phyloP scores from a whole-genome alignment of 2,329 filamentous ascomycete species.

The Periconia sp. region DNA sequence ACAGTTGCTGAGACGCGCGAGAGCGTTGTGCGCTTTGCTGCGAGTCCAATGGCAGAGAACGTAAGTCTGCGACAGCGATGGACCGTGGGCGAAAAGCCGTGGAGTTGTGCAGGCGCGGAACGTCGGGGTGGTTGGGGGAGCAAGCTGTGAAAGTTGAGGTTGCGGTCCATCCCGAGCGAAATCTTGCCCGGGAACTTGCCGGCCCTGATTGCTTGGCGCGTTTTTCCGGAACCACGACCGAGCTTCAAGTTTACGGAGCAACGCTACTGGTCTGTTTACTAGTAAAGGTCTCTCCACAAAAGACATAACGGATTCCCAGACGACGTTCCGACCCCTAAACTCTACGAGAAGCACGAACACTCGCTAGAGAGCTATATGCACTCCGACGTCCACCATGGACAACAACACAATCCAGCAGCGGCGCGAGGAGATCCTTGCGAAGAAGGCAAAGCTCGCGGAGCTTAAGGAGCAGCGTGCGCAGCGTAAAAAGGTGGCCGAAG shows the following conservation, averaged over 20 bases:
- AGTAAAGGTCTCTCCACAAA: too few species aligned
- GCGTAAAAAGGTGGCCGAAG: constrained; percentile 74
- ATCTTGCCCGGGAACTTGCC: constrained; percentile 21
- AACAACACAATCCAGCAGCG: constrained; percentile 73
- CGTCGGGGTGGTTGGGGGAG: constrained; percentile 19
- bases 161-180: constrained; percentile 27
- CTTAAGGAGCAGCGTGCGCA: constrained; percentile 91
- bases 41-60: constrained; percentile 39
- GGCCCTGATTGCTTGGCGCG: constrained; percentile 36
- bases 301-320: too few species aligned
- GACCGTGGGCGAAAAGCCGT: constrained; percentile 27
- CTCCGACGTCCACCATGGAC: constrained; percentile 40
- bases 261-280: constrained; percentile 1
- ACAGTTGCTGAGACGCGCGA: constrained; percentile 29
- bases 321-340: too few species aligned
- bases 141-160: constrained; percentile 36
- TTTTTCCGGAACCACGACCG: constrained; percentile 20
- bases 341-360: too few species aligned
- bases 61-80: constrained; percentile 24
- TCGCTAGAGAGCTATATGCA: too few species aligned
- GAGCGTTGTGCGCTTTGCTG: constrained; percentile 19
- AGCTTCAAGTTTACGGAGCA: too few species aligned
- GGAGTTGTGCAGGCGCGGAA: constrained; percentile 24
- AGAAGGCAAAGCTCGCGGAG: constrained; percentile 96
- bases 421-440: constrained; percentile 94